A percentile compares a stretch with the other conserved stretches of the same genome.
Conservation (phyloP, 306 rosid genomes). For the Acmispon strigosus region DNA sequence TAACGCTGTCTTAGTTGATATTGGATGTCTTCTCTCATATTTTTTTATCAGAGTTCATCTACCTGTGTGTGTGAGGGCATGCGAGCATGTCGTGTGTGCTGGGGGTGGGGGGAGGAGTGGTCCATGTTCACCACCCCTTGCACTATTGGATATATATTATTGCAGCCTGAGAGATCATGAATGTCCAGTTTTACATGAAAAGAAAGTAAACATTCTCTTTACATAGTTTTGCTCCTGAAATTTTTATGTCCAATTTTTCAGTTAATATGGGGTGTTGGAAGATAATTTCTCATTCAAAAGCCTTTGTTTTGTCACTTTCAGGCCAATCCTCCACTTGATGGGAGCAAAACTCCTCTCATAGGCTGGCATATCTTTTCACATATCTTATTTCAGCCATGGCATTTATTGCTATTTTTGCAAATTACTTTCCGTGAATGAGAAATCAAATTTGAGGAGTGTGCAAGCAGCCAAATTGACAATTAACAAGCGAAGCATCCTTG, state of each 20-base stretch:
- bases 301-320: conserved; percentile 19
- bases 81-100: no score
- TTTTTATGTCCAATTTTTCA: neutral
- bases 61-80: no score
- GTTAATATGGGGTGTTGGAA: neutral
- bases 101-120: no score
- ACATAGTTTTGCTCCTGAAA: neutral
- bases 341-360: conserved; percentile 47
- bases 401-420: conserved; percentile 35
- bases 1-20: no score
- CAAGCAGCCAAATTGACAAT: conserved; percentile 33
- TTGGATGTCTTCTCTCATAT: no score
- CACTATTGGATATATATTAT: neutral
- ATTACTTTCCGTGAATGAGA: conserved; percentile 33
- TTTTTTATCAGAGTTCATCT: no score
- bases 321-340: conserved; percentile 57
- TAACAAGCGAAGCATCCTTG: conserved; percentile 10
- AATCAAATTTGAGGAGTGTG: conserved; percentile 44
- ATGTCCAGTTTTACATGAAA: neutral
- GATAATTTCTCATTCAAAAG: neutral
- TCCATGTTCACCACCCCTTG: neutral
- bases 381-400: conserved; percentile 41
- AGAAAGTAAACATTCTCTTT: neutral
- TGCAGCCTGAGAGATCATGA: neutral
- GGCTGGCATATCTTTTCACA: conserved; percentile 43